Conservation (phyloP, 345 rosid species). For the Murraya paniculata region DNA sequence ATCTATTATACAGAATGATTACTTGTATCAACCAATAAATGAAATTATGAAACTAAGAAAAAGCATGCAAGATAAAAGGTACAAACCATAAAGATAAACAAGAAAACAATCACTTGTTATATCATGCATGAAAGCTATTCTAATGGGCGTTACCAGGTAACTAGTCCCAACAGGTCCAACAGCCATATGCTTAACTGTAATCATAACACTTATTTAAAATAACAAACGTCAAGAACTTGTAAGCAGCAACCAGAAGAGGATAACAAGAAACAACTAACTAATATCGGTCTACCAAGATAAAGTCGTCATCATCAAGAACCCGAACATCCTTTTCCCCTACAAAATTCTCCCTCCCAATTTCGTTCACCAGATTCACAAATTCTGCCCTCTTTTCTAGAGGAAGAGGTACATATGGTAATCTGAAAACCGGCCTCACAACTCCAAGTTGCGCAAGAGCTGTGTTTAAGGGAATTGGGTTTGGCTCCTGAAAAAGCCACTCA, state of each 20-base stretch:
- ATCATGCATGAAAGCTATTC: neutral
- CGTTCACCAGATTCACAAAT: conserved; percentile 65
- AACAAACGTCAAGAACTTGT: neutral
- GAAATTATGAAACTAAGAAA: too few species aligned
- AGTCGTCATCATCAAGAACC: conserved; percentile 75
- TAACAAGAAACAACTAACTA: conserved; percentile 24
- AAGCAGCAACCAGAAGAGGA: neutral
- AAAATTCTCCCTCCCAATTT: conserved; percentile 68
- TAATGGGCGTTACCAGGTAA: neutral
- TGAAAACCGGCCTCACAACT: conserved; percentile 72
- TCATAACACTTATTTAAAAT: neutral
- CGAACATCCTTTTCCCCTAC: conserved; percentile 72
- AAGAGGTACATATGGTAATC: conserved; percentile 80
- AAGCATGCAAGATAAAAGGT: neutral
- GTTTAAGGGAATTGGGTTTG: conserved; percentile 82
- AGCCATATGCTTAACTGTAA: neutral
- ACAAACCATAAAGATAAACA: neutral
- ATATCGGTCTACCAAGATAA: conserved; percentile 63
- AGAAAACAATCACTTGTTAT: neutral
- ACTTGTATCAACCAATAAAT: too few species aligned
- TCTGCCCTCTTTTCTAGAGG: conserved; percentile 57
- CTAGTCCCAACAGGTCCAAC: neutral
- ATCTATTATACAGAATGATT: too few species aligned
- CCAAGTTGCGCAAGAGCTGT: conserved; percentile 90
- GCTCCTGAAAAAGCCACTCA: conserved; percentile 74